phyloP scores from a whole-genome alignment of 179 eudicot genomes.

The Actinidia arguta region DNA sequence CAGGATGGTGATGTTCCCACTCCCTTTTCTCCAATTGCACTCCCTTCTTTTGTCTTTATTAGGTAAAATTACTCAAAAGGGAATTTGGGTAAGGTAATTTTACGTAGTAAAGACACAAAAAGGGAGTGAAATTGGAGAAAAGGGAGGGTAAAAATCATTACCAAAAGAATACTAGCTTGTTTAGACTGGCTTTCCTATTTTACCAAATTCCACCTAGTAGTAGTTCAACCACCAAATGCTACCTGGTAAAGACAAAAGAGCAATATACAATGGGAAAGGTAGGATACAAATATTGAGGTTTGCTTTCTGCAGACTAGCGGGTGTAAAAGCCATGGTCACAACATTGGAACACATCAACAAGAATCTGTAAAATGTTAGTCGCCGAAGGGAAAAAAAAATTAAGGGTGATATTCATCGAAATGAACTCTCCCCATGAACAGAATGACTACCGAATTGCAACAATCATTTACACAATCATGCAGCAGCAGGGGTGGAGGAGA shows the following conservation, averaged over 20 bases:
- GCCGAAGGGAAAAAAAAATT: neutral
- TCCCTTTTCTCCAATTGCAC: no score
- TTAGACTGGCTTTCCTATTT: constrained; percentile 4
- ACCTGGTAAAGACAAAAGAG: no score
- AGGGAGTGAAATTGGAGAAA: no score
- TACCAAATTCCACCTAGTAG: neutral
- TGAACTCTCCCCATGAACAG: neutral
- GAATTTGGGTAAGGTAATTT: no score
- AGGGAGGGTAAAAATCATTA: no score
- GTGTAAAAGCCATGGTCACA: neutral
- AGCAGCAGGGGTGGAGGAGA: constrained; percentile 53
- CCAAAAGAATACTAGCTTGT: no score
- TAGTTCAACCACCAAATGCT: constrained; percentile 14
- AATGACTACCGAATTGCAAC: neutral
- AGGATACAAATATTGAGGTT: neutral
- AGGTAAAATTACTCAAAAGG: no score
- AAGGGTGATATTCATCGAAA: neutral
- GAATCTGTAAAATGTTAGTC: no score
- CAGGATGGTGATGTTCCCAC: no score
- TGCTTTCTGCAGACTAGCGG: neutral
- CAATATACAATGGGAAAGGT: neutral
- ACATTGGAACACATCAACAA: neutral
- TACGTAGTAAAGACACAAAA: no score
- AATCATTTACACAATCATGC: constrained; percentile 15
- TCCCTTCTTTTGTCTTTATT: no score